Percentiles rank a stretch among this genome's conserved stretches.
Conservation (phyloP, 129 eudicot genomes). For the Pittosporum tobira region DNA sequence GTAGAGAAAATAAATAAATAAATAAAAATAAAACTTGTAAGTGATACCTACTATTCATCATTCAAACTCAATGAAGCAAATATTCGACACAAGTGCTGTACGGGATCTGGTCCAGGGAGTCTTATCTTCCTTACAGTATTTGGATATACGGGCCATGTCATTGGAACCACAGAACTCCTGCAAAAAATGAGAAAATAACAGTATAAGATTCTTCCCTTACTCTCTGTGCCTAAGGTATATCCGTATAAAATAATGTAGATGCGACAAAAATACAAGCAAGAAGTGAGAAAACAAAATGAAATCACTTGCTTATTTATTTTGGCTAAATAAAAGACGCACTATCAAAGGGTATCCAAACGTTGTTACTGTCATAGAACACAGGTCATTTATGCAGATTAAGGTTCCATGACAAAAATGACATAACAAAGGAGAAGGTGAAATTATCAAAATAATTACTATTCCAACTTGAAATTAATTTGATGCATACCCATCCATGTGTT, state of each 20-base stretch:
- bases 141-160: slow-evolving; percentile 27
- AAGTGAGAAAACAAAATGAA: not conserved
- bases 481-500: slow-evolving; percentile 9
- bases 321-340: not conserved
- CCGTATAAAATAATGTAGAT: no score
- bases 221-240: no score
- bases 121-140: not conserved
- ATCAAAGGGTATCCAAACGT: not conserved
- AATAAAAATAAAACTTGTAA: not conserved
- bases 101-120: slow-evolving; percentile 4
- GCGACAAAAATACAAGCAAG: no score
- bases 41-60: not conserved
- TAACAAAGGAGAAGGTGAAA: no score
- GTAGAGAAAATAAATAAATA: no score
- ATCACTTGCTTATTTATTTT: not conserved
- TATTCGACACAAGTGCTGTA: slow-evolving; percentile 15
- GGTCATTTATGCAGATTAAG: not conserved
- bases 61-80: slow-evolving; percentile 25
- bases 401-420: no score
- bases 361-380: not conserved
- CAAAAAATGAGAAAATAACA: not conserved
- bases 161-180: not conserved
- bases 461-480: not conserved
- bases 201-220: no score
- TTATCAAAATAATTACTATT: not conserved